A percentile compares a stretch with the other conserved stretches of the same genome.
Evolutionary conservation across 805 yeast species (phyloP).

Genomic region (Metschnikowia koreensis): DNA sequence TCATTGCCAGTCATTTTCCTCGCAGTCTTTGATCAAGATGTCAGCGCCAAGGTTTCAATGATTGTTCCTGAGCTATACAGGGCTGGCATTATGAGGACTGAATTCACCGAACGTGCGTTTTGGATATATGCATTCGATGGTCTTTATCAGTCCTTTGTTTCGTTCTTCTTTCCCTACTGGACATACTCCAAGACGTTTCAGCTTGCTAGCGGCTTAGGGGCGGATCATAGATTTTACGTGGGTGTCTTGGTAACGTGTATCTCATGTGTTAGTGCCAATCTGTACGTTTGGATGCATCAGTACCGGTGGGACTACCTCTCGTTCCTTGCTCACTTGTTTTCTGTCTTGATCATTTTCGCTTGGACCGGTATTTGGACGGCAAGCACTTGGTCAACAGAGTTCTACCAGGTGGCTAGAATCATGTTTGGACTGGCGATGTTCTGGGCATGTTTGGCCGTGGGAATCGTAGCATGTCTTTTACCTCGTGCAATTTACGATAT

Average conservation of each 20-base stretch:
- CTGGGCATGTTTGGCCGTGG: slow-evolving; percentile 69
- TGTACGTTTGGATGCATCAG: slow-evolving; percentile 64
- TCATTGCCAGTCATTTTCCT: slow-evolving; percentile 73
- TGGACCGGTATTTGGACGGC: slow-evolving; percentile 86
- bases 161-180: slow-evolving; percentile 67
- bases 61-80: slow-evolving; percentile 70
- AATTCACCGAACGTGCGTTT: slow-evolving; percentile 62
- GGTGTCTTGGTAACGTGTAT: slow-evolving; percentile 68
- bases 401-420: slow-evolving; percentile 56
- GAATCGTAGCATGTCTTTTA: slow-evolving; percentile 59
- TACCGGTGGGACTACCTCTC: slow-evolving; percentile 83
- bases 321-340: slow-evolving; percentile 50
- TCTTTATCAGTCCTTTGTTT: slow-evolving; percentile 64
- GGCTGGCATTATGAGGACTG: slow-evolving; percentile 61
- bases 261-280: slow-evolving; percentile 64
- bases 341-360: slow-evolving; percentile 58
- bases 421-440: slow-evolving; percentile 58
- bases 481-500: slow-evolving; percentile 69
- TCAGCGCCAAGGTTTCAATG: slow-evolving; percentile 60
- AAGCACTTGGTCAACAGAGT: slow-evolving; percentile 49
- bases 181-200: slow-evolving; percentile 43
- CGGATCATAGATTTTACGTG: slow-evolving; percentile 72
- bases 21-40: slow-evolving; percentile 76
- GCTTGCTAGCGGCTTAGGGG: slow-evolving; percentile 51
- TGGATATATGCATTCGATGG: slow-evolving; percentile 67